phyloP scores from a whole-genome alignment of 441 rosid genomes.

The Aquilaria agallochum region DNA sequence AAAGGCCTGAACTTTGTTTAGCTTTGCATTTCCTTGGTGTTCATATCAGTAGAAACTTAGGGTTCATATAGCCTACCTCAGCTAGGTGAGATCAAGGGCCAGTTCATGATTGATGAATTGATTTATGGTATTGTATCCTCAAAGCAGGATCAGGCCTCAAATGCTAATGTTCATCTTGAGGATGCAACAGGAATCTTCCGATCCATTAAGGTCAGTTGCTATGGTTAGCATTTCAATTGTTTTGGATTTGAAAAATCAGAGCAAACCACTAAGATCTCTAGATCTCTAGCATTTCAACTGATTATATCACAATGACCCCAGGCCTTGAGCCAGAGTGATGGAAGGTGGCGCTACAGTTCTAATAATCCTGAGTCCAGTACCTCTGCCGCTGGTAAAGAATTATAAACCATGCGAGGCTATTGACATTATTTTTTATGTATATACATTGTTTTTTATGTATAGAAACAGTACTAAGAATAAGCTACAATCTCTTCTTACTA shows the following conservation, averaged over 20 bases:
- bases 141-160: slow-evolving; percentile 62
- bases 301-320: slow-evolving; percentile 31
- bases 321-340: slow-evolving; percentile 96
- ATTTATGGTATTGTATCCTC: slow-evolving; percentile 5
- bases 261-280: not conserved
- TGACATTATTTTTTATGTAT: not conserved
- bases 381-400: slow-evolving; percentile 80
- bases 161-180: slow-evolving; percentile 57
- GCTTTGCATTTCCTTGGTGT: not conserved
- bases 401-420: not conserved
- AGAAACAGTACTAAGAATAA: too few relatives aligned
- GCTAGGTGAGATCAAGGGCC: too few relatives aligned
- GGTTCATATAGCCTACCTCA: too few relatives aligned
- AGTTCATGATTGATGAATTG: too few relatives aligned
- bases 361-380: slow-evolving; percentile 81
- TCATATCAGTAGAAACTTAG: too few relatives aligned
- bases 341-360: slow-evolving; percentile 89
- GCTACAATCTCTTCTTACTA: not conserved
- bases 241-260: not conserved
- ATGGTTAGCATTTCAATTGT: slow-evolving; percentile 11
- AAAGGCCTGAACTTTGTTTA: not conserved
- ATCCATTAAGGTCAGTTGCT: slow-evolving; percentile 75
- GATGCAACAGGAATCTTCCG: slow-evolving; percentile 76
- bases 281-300: not conserved
- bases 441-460: too few relatives aligned